Base-by-base conservation (phyloP, 1,284 basidiomycete species). In the Trametes pubescens region DNA sequence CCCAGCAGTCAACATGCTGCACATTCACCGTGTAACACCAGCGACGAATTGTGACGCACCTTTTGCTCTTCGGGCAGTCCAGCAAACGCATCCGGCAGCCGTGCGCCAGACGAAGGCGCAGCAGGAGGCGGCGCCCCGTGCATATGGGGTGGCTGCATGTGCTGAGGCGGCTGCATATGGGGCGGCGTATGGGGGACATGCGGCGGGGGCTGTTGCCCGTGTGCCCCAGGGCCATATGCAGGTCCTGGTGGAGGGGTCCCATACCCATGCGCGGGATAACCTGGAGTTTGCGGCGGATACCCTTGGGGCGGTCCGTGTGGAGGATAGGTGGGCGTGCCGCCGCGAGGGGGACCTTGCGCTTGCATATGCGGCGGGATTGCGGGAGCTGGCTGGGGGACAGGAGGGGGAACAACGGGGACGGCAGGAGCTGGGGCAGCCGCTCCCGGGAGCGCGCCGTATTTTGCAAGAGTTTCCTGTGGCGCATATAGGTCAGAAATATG, bases 41-140 rank as follows among this genome's bases (percentile, higher is more conserved):
- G 18, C 14, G 40, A 52, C 16, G 24, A n/a, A 52, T 69, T 55
- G 40, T 57, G 82, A 65, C 74, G 59, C 69, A 87, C 89, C 79
- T 86, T 89, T 70, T 91, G 89, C 11, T 90, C 89, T 55, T 90
- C 88, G 10, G 88, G 86, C 51, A 91, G 84, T 21, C 79, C 79
- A 47, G 86, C 83, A 35, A 91, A 77, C 7, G 84, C 79, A 43
- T 86, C 85, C 9, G 85, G 82, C 18, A 85, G 61, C 4, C 64
- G 60, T 38, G 73, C 62, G 13, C 61, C 51, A 9, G 69, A 62
- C 2, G 64, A 60, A 35, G 61, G 37, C 8, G 64, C 56, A 8
- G 61, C 61, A 35, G 66, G 38, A 24, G 68, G 65, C 8, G 29
- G 56, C 43, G 65, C 57, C 8, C 57, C 60, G 35, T 62, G 68